Evolutionary conservation across 208 protist species (phyloP).

Genomic region (Leishmania guyanensis): DNA sequence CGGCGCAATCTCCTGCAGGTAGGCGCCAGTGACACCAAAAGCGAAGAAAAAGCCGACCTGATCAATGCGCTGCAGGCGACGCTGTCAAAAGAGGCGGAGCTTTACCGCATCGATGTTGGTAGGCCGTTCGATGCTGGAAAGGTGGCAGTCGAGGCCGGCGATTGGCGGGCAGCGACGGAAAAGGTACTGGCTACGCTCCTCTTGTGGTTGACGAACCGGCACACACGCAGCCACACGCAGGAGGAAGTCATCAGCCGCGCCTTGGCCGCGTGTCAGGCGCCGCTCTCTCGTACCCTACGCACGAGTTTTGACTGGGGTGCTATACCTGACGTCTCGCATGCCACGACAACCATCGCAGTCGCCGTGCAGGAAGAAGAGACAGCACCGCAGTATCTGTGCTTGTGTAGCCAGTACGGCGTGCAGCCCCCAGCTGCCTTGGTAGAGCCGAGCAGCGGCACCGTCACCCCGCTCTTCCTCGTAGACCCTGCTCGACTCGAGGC

Average conservation of each 20-base stretch:
- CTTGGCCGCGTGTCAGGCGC: constrained; percentile 18
- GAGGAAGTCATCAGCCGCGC: constrained; percentile 15
- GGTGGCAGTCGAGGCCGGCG: neutral
- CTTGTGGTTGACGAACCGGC: constrained; percentile 18
- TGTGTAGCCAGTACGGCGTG: constrained; percentile 14
- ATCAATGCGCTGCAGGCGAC: neutral
- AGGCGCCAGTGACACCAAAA: neutral
- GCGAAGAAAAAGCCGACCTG: neutral
- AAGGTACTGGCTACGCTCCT: constrained; percentile 13
- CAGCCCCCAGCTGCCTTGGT: neutral
- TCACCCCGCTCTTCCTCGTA: constrained; percentile 15
- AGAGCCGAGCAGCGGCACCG: neutral
- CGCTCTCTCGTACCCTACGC: constrained; percentile 14
- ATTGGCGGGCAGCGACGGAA: constrained; percentile 7
- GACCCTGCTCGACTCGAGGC: constrained; percentile 2
- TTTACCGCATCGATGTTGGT: constrained; percentile 1
- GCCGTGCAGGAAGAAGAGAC: neutral
- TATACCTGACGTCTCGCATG: neutral
- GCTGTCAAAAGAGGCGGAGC: neutral
- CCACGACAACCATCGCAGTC: neutral
- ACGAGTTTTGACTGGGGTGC: constrained; percentile 14
- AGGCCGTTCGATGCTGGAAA: neutral
- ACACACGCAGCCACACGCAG: neutral
- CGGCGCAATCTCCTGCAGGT: constrained; percentile 12
- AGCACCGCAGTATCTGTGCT: constrained; percentile 20